phyloP scores from a whole-genome alignment of 495 filamentous ascomycete species.

The Aspergillus cristatus region DNA sequence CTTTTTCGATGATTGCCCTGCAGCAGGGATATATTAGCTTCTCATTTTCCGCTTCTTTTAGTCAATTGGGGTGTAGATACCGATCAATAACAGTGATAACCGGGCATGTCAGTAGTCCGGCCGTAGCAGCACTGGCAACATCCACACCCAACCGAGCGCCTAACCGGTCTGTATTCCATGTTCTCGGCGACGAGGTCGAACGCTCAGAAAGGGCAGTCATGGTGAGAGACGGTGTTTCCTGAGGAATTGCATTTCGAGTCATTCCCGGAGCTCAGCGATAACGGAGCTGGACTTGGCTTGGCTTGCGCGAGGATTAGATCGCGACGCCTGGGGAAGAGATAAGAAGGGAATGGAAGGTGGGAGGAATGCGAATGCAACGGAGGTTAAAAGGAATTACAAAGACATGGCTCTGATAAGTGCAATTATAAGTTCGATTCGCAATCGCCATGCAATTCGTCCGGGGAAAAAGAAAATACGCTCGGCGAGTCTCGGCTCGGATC shows the following conservation, averaged over 20 bases:
- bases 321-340: too few species aligned
- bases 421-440: too few species aligned
- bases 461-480: too few species aligned
- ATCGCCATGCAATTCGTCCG: too few species aligned
- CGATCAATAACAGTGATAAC: constrained; percentile 87
- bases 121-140: constrained; percentile 58
- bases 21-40: too few species aligned
- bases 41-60: too few species aligned
- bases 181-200: constrained; percentile 5
- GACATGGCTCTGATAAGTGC: too few species aligned
- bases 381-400: too few species aligned
- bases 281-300: too few species aligned
- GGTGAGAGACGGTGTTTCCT: constrained; percentile 16
- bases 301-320: constrained; percentile 9
- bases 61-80: constrained; percentile 40
- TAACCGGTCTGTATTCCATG: constrained; percentile 75
- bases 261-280: constrained; percentile 21
- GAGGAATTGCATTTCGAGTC: constrained; percentile 24
- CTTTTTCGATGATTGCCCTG: constrained; percentile 93
- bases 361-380: too few species aligned
- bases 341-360: too few species aligned
- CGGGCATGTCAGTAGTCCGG: constrained; percentile 77
- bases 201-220: constrained; percentile 20
- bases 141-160: constrained; percentile 64
- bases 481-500: constrained; percentile 16